Conservation (phyloP, 352 stramenopile genomes). For the Bremia lactucae region DNA sequence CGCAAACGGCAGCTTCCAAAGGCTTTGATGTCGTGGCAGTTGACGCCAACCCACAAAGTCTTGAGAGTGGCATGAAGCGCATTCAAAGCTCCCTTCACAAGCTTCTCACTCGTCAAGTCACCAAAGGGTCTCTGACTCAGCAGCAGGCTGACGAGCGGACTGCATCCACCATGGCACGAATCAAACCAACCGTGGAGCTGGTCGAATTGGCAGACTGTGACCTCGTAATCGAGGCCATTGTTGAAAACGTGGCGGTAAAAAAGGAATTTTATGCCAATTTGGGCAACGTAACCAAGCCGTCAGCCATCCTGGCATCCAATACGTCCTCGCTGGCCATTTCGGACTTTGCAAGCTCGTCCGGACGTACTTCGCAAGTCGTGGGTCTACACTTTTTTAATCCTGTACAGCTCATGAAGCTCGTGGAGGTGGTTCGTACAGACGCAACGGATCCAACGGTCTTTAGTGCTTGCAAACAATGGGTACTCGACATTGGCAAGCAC, state of each 20-base stretch:
- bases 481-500: slow-evolving; percentile 89
- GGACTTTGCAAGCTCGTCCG: slow-evolving; percentile 90
- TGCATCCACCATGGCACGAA: slow-evolving; percentile 50
- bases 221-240: slow-evolving; percentile 96
- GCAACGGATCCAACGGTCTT: slow-evolving; percentile 88
- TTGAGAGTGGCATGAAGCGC: slow-evolving; percentile 81
- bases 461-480: slow-evolving; percentile 86
- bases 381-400: slow-evolving; percentile 99
- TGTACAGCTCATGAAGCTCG: slow-evolving; percentile 91
- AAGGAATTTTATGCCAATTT: slow-evolving; percentile 91
- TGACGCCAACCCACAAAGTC: slow-evolving; percentile 57
- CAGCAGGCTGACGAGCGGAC: slow-evolving; percentile 64
- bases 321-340: slow-evolving; percentile 91
- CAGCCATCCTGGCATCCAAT: slow-evolving; percentile 94
- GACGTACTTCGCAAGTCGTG: slow-evolving; percentile 87
- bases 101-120: slow-evolving; percentile 67
- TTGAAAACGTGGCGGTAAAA: slow-evolving; percentile 94
- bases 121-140: slow-evolving; percentile 82
- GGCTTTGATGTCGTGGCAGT: slow-evolving; percentile 81
- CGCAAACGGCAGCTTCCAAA: slow-evolving; percentile 83
- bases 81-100: slow-evolving; percentile 90
- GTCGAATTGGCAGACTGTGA: slow-evolving; percentile 85
- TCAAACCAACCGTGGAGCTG: slow-evolving; percentile 87
- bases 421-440: slow-evolving; percentile 94
- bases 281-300: slow-evolving; percentile 80